Percentiles rank a stretch among this genome's conserved stretches.
phyloP scores from a whole-genome alignment of 179 eudicot genomes.

The Gypsophila paniculata region DNA sequence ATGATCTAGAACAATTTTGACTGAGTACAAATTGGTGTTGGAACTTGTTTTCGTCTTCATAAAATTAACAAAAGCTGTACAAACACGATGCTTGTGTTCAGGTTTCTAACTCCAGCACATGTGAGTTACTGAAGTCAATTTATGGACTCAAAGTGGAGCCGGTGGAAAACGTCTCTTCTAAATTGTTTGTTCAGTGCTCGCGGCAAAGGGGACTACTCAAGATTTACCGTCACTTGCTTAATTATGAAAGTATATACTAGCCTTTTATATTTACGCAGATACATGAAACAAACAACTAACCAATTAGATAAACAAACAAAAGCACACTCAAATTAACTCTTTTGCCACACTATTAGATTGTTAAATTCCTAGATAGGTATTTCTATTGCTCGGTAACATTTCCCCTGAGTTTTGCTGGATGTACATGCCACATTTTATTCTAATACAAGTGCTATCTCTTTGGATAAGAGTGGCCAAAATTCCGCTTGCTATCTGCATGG shows the following conservation, averaged over 20 bases:
- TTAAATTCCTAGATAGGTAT: neutral
- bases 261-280: neutral
- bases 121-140: constrained; percentile 81
- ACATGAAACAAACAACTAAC: neutral
- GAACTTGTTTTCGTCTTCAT: neutral
- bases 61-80: constrained; percentile 9
- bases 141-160: constrained; percentile 90
- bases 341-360: neutral
- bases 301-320: neutral
- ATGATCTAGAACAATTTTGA: constrained; percentile 10
- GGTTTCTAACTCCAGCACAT: constrained; percentile 85
- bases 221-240: constrained; percentile 86
- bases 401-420: neutral
- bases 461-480: neutral
- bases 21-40: neutral
- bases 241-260: constrained; percentile 66
- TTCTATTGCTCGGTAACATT: neutral
- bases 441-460: neutral
- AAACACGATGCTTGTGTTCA: constrained; percentile 23
- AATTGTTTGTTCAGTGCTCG: constrained; percentile 98
- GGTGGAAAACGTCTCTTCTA: constrained; percentile 89
- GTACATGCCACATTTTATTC: neutral
- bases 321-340: neutral
- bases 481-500: neutral
- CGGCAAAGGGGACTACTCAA: constrained; percentile 92